These are phyloP conservation scores for Raffaelea arxii DNA, from an alignment of 2,329 filamentous ascomycete species.

Conservation along the genomic window DNA sequence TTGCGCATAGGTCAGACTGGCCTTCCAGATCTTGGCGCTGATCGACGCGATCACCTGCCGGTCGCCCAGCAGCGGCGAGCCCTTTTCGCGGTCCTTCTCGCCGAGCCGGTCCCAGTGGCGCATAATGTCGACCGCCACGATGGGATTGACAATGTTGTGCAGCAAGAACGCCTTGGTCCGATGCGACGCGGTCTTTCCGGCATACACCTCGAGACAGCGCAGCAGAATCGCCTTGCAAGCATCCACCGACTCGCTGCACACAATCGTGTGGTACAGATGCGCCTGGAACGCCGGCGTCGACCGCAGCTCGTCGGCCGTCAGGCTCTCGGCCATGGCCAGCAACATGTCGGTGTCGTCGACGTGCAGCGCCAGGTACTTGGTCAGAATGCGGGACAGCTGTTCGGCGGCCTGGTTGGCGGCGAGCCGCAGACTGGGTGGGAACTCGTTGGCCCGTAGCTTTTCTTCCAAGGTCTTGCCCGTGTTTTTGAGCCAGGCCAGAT, in stretches of 20 bases:
- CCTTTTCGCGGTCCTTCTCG: slow-evolving; percentile 27
- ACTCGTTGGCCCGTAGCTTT: slow-evolving; percentile 58
- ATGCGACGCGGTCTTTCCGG: slow-evolving; percentile 67
- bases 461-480: slow-evolving; percentile 71
- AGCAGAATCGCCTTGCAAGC: slow-evolving; percentile 77
- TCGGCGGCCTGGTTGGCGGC: slow-evolving; percentile 84
- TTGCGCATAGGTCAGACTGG: slow-evolving; percentile 68
- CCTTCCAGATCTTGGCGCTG: slow-evolving; percentile 88
- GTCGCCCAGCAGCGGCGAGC: slow-evolving; percentile 67
- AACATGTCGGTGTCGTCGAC: slow-evolving; percentile 73
- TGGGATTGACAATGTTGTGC: slow-evolving; percentile 88
- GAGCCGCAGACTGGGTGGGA: slow-evolving; percentile 65
- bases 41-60: slow-evolving; percentile 80
- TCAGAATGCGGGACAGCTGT: slow-evolving; percentile 77
- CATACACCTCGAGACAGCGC: slow-evolving; percentile 81
- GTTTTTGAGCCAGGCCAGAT: slow-evolving; percentile 48
- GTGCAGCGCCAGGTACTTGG: slow-evolving; percentile 65
- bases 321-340: slow-evolving; percentile 72
- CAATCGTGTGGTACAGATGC: slow-evolving; percentile 78
- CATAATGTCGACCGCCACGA: slow-evolving; percentile 93
- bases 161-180: slow-evolving; percentile 90
- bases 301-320: slow-evolving; percentile 77
- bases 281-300: slow-evolving; percentile 63
- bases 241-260: slow-evolving; percentile 74
- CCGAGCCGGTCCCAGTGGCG: slow-evolving; percentile 59